phyloP scores from a whole-genome alignment of 805 yeast genomes.

The Candida krabiensis region DNA sequence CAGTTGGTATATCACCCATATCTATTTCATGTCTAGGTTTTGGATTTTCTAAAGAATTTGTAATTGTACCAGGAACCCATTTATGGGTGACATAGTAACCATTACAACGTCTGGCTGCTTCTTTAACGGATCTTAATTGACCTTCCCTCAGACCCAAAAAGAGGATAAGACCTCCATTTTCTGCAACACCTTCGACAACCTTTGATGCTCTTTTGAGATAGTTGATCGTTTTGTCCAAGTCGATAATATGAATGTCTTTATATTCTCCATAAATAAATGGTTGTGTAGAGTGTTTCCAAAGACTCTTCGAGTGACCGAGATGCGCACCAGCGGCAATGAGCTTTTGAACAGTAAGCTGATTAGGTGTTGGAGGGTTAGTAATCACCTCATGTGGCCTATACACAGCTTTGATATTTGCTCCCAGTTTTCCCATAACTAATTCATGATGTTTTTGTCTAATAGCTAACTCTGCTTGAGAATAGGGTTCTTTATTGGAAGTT shows the following conservation, averaged over 20 bases:
- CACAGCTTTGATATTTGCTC: slow-evolving; percentile 62
- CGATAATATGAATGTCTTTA: slow-evolving; percentile 88
- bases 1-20: slow-evolving; percentile 66
- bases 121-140: slow-evolving; percentile 69
- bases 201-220: slow-evolving; percentile 79
- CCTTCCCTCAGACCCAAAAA: slow-evolving; percentile 84
- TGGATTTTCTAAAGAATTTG: slow-evolving; percentile 64
- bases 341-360: slow-evolving; percentile 63
- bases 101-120: slow-evolving; percentile 72
- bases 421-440: slow-evolving; percentile 53
- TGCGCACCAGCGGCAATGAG: slow-evolving; percentile 93
- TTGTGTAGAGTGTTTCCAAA: slow-evolving; percentile 79
- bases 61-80: slow-evolving; percentile 95
- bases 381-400: slow-evolving; percentile 71
- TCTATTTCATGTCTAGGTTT: slow-evolving; percentile 77
- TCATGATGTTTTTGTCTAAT: slow-evolving; percentile 71
- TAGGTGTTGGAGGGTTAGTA: slow-evolving; percentile 53
- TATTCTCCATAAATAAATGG: slow-evolving; percentile 87
- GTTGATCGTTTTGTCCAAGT: slow-evolving; percentile 77
- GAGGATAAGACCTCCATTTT: slow-evolving; percentile 76
- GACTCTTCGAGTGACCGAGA: slow-evolving; percentile 82
- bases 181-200: slow-evolving; percentile 80
- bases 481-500: slow-evolving; percentile 61
- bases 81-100: slow-evolving; percentile 81
- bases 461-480: slow-evolving; percentile 73